phyloP scores from a whole-genome alignment of 345 rosid genomes.

The Brassica cretica region DNA sequence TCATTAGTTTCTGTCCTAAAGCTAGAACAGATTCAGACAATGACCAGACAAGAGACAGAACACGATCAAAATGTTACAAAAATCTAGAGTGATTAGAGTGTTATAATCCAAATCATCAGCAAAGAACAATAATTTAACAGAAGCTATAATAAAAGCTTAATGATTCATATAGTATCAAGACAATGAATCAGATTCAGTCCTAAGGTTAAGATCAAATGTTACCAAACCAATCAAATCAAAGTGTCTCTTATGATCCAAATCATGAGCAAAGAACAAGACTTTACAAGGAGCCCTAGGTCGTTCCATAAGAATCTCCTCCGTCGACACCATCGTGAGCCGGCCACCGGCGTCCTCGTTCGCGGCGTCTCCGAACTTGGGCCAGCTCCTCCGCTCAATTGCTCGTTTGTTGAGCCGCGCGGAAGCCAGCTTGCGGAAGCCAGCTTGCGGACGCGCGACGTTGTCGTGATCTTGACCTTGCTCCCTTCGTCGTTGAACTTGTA shows the following conservation, averaged over 20 bases:
- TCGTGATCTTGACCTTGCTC: constrained; percentile 61
- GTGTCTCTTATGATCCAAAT: neutral
- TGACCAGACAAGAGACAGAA: neutral
- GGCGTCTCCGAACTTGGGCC: constrained; percentile 81
- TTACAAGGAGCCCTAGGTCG: constrained; percentile 65
- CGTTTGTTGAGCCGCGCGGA: constrained; percentile 57
- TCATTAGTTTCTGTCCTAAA: neutral
- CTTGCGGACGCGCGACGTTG: constrained; percentile 62
- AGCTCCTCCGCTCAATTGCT: constrained; percentile 61
- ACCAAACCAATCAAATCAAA: neutral
- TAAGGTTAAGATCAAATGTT: neutral
- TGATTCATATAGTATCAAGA: neutral
- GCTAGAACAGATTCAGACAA: neutral
- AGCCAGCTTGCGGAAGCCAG: constrained; percentile 64
- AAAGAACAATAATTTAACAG: neutral
- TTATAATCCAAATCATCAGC: neutral
- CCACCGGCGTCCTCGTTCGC: constrained; percentile 63
- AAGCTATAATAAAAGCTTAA: neutral
- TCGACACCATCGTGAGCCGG: constrained; percentile 73
- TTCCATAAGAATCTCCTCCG: constrained; percentile 69
- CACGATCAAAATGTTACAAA: neutral
- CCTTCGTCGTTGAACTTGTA: constrained; percentile 75
- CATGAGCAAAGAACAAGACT: neutral
- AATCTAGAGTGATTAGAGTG: neutral
- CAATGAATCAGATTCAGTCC: neutral